Base-by-base conservation (phyloP, 148 eudicot species). In the Fallopia convolvulus region DNA sequence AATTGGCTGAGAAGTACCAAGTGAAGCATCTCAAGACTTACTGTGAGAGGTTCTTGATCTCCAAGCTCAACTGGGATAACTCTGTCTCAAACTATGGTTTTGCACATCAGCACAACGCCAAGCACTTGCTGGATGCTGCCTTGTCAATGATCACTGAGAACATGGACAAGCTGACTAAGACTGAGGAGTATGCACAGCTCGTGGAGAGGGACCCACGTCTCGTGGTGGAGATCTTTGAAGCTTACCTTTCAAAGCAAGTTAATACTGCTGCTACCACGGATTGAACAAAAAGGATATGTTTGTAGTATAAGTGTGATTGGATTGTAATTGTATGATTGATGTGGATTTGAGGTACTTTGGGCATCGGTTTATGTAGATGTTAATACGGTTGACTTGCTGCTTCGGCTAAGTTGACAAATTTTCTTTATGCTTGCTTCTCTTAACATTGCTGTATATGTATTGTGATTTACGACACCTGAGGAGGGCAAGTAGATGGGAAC, bases 121-220 rank as follows among this genome's bases (percentile, higher is more conserved):
- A 85, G 50, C 80, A 49, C 60, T 84, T 93, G 85, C 87, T 87
- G 46, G 90, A 93, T 65, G 86, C 93, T 44, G 79, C 98, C 12
- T 55, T 89, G 78, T 88, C 88, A 2, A 79, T 93, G 80, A 86
- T 93, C 76, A 79, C 85, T 61, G 98, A 89, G 63, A 88, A 89
- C 85, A 93, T 93, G 90, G 85, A 85, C 76, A 91, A 89, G 79
- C 73, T 93, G 40, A 84, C 82, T n/a, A 88, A 85, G 76, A 78
- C 85, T 12, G 91, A 88, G 81, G 98, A 91, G 79, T 93, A 93
- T 70, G 78, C 79, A 3, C 89, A 87, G 74, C 96, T 93, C 11
- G 93, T 89, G 52, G 92, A 93, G 49, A 93, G 87, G 82, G 98
- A 93, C 81, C 90, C 98, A 0, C 85, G 89, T 74, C 87, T 93